A percentile compares a stretch with the other conserved stretches of the same genome.
phyloP scores from a whole-genome alignment of 176 grass and related monocot species.

The Cenchrus americanus region DNA sequence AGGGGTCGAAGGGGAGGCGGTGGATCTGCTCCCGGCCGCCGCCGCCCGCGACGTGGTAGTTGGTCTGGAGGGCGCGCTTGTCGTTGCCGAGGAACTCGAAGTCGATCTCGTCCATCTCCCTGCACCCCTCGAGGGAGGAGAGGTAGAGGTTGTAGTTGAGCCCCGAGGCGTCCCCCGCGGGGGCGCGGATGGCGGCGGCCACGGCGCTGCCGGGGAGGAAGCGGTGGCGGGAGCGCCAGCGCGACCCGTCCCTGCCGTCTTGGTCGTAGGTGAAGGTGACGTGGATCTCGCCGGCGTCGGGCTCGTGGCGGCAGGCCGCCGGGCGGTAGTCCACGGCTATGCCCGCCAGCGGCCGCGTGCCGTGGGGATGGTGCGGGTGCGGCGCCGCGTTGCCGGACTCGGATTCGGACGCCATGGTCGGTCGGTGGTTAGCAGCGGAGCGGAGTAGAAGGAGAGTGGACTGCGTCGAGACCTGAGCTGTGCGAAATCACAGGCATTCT shows the following conservation, averaged over 20 bases:
- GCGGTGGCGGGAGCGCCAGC: slow-evolving; percentile 53
- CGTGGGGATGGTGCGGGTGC: neutral
- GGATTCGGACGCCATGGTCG: slow-evolving; percentile 30
- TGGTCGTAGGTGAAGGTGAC: slow-evolving; percentile 65
- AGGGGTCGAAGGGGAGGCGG: slow-evolving; percentile 57
- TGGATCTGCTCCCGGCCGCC: slow-evolving; percentile 69
- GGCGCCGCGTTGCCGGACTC: neutral
- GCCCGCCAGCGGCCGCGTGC: slow-evolving; percentile 43
- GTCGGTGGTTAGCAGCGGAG: neutral
- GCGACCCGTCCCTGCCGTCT: slow-evolving; percentile 51
- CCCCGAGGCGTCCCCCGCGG: slow-evolving; percentile 49
- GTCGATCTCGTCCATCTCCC: slow-evolving; percentile 75
- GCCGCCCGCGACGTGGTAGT: slow-evolving; percentile 46
- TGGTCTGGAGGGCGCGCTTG: slow-evolving; percentile 72
- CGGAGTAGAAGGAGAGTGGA: neutral
- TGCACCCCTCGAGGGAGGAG: slow-evolving; percentile 63
- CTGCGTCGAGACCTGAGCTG: neutral
- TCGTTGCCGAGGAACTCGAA: slow-evolving; percentile 78
- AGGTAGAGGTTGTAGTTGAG: slow-evolving; percentile 89
- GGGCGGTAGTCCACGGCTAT: slow-evolving; percentile 71
- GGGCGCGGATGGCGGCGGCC: slow-evolving; percentile 45
- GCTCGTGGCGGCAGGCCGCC: slow-evolving; percentile 43
- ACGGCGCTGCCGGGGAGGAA: slow-evolving; percentile 57
- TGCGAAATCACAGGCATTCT: neutral
- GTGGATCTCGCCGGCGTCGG: slow-evolving; percentile 55